These are phyloP conservation scores for Penicillium sp. DNA, from an alignment of 2,329 filamentous ascomycete genomes.

Conservation along the genomic window DNA sequence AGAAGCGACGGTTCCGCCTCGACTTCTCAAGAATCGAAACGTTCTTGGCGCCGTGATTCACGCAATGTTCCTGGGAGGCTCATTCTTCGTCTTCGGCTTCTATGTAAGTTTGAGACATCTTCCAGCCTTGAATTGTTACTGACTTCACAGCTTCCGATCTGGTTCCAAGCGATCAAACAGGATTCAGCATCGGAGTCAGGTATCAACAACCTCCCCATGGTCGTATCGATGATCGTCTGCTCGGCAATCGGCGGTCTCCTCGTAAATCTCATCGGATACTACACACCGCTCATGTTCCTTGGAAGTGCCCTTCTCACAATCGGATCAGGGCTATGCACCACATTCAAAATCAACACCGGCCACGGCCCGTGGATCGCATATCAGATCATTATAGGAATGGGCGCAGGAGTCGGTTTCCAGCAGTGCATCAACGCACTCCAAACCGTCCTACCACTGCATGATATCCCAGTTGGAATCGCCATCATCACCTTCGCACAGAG, in stretches of 20 bases:
- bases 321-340: conserved; percentile 38
- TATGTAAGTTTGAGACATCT: conserved; percentile 31
- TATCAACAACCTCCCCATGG: conserved; percentile 38
- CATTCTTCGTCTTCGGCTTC: conserved; percentile 47
- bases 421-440: conserved; percentile 38
- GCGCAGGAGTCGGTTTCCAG: conserved; percentile 38
- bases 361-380: conserved; percentile 39
- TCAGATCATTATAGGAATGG: conserved; percentile 36
- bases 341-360: conserved; percentile 30
- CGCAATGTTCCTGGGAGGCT: conserved; percentile 44
- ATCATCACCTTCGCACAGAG: conserved; percentile 39
- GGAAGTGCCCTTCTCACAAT: conserved; percentile 31
- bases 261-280: conserved; percentile 39
- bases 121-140: not conserved
- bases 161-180: conserved; percentile 42
- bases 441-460: conserved; percentile 29
- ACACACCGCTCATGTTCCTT: conserved; percentile 39
- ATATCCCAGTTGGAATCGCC: conserved; percentile 38
- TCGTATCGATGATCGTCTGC: conserved; percentile 32
- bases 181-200: conserved; percentile 36
- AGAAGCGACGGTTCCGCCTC: conserved; percentile 46
- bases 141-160: conserved; percentile 41
- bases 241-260: conserved; percentile 32
- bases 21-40: conserved; percentile 45
- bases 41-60: conserved; percentile 43